These are phyloP conservation scores for Dalbergia cultrata DNA, from an alignment of 306 rosid genomes.

Conservation along the genomic window DNA sequence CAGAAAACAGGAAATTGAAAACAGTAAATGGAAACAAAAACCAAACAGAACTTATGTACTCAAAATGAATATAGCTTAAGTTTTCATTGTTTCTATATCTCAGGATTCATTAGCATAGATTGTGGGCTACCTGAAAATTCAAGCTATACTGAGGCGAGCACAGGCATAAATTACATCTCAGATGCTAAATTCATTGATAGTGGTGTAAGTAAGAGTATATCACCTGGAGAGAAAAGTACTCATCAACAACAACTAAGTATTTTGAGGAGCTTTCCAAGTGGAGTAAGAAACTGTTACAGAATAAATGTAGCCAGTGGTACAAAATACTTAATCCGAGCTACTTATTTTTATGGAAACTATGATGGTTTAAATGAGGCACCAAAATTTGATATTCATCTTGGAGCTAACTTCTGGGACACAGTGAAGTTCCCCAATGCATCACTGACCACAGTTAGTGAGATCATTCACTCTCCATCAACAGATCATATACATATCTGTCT, in stretches of 20 bases:
- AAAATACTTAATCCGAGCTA: constrained; percentile 46
- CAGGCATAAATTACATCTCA: constrained; percentile 53
- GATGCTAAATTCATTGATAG: constrained; percentile 51
- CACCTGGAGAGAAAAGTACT: neutral
- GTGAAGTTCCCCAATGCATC: constrained; percentile 31
- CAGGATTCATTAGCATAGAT: constrained; percentile 63
- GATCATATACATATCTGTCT: constrained; percentile 45
- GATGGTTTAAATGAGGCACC: constrained; percentile 46
- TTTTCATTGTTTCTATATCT: neutral
- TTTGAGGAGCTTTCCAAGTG: constrained; percentile 58
- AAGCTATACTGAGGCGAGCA: neutral
- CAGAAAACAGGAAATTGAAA: too few relatives aligned
- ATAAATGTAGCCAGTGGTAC: constrained; percentile 41
- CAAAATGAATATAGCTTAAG: too few relatives aligned
- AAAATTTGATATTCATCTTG: constrained; percentile 54
- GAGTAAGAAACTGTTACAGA: constrained; percentile 62
- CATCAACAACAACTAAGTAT: constrained; percentile 18
- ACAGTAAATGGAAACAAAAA: too few relatives aligned
- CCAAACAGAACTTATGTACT: too few relatives aligned
- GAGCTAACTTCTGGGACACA: constrained; percentile 53
- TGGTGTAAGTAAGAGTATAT: constrained; percentile 41
- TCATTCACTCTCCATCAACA: constrained; percentile 49
- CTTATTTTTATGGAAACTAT: constrained; percentile 56
- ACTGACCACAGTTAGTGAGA: neutral
- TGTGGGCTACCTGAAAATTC: neutral